phyloP scores from a whole-genome alignment of 495 filamentous ascomycete species.

The Aspergillus ostianus region DNA sequence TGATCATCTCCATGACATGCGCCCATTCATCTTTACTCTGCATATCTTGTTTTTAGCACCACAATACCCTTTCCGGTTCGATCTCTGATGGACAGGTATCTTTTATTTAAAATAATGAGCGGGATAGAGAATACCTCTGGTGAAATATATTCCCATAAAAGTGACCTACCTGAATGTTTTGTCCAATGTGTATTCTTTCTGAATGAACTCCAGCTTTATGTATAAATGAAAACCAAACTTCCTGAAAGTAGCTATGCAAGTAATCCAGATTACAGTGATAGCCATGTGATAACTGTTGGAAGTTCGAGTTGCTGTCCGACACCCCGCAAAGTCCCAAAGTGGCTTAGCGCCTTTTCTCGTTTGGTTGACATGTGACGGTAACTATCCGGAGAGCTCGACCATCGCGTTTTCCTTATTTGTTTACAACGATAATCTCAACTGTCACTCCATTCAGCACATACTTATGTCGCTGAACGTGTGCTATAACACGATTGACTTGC shows the following conservation, averaged over 20 bases:
- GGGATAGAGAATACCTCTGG: background rate
- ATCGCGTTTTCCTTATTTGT: constrained; percentile 4
- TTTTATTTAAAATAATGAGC: background rate
- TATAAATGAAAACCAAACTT: background rate
- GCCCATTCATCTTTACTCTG: background rate
- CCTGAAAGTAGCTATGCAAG: background rate
- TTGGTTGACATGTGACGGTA: constrained; percentile 15
- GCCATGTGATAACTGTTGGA: too few relatives aligned
- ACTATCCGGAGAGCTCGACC: constrained; percentile 1
- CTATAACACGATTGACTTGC: background rate
- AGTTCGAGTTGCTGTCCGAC: too few relatives aligned
- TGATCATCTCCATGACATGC: background rate
- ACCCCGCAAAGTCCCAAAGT: constrained; percentile 4
- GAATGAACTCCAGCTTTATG: background rate
- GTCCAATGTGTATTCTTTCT: background rate
- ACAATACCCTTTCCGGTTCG: background rate
- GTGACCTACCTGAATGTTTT: background rate
- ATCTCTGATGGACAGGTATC: background rate
- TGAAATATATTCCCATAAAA: background rate
- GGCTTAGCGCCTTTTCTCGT: constrained; percentile 4
- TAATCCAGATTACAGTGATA: too few relatives aligned
- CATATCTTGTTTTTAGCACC: background rate
- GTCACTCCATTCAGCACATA: background rate
- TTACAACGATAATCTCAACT: background rate
- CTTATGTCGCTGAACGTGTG: background rate